These are phyloP conservation scores for Lagerstroemia speciosa DNA, from an alignment of 345 rosid species.

Conservation along the genomic window DNA sequence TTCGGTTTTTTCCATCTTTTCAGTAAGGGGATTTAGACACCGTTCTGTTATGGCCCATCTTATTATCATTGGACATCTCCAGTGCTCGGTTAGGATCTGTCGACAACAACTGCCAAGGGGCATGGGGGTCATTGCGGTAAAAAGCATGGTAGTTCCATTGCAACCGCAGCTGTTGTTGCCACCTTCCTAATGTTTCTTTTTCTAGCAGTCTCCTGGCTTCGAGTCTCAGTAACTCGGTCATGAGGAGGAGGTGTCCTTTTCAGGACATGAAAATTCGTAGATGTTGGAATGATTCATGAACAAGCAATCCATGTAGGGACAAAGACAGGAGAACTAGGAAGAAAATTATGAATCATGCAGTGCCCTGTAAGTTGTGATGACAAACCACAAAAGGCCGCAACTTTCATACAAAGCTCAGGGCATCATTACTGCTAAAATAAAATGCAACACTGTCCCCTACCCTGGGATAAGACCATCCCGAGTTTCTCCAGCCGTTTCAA, in stretches of 20 bases:
- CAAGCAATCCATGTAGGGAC: slow-evolving; percentile 17
- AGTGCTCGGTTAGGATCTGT: too few relatives aligned
- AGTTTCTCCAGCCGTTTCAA: neutral
- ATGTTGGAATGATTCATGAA: slow-evolving; percentile 6
- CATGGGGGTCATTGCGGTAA: neutral
- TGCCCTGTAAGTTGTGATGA: neutral
- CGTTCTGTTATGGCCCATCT: too few relatives aligned
- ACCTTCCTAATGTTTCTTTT: neutral
- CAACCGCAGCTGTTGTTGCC: neutral
- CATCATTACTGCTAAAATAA: neutral
- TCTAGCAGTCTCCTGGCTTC: neutral
- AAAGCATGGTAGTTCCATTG: neutral
- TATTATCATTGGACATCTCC: too few relatives aligned
- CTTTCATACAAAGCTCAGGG: neutral
- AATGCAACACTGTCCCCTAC: neutral
- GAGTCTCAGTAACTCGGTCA: neutral
- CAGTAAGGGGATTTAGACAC: too few relatives aligned
- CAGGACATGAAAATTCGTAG: neutral
- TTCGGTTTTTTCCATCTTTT: too few relatives aligned
- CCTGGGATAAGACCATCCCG: neutral
- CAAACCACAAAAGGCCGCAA: neutral
- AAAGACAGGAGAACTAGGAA: neutral
- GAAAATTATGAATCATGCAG: neutral
- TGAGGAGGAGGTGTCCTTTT: neutral
- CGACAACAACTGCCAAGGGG: neutral